Percentiles rank a stretch among this genome's conserved stretches.
Evolutionary conservation across 441 rosid species (phyloP).

Genomic region (Croton laevigatus): DNA sequence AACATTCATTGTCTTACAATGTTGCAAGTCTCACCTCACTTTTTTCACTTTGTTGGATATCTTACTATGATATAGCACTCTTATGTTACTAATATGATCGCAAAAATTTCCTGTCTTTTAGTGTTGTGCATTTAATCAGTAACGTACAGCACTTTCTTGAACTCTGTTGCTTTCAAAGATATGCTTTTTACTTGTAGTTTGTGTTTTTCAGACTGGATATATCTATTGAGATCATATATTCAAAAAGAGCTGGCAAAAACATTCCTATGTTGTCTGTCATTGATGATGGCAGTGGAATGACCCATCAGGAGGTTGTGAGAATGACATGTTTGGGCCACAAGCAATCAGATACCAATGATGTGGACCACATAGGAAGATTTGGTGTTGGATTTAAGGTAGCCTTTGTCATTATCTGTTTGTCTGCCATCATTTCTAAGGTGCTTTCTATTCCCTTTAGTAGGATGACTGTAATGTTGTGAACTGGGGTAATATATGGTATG

Average conservation of each 20-base stretch:
- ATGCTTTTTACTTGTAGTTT: conserved; percentile 1
- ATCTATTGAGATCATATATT: conserved; percentile 29
- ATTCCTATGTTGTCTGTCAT: conserved; percentile 39
- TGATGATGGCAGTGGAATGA: conserved; percentile 43
- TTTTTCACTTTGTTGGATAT: no score
- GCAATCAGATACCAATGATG: conserved; percentile 33
- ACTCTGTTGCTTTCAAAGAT: not conserved
- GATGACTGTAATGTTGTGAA: not conserved
- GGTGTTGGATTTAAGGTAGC: conserved; percentile 46
- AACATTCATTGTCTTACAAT: no score
- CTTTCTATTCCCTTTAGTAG: not conserved
- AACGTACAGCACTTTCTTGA: not conserved
- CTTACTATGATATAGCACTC: not conserved
- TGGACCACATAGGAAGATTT: conserved; percentile 35
- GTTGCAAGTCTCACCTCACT: no score
- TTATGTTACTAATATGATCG: not conserved
- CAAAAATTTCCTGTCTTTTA: not conserved
- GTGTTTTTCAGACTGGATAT: conserved; percentile 33
- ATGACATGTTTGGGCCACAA: conserved; percentile 40
- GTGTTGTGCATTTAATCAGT: not conserved
- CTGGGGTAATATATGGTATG: not conserved
- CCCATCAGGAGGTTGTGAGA: conserved; percentile 32
- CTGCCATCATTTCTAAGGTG: not conserved
- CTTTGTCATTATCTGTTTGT: not conserved
- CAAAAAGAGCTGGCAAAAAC: conserved; percentile 26